Evolutionary conservation across 192 early-diverging fungal species (phyloP), one percentile per base, ranked within the genome.

Genomic region (Coemansia aciculifera): DNA sequence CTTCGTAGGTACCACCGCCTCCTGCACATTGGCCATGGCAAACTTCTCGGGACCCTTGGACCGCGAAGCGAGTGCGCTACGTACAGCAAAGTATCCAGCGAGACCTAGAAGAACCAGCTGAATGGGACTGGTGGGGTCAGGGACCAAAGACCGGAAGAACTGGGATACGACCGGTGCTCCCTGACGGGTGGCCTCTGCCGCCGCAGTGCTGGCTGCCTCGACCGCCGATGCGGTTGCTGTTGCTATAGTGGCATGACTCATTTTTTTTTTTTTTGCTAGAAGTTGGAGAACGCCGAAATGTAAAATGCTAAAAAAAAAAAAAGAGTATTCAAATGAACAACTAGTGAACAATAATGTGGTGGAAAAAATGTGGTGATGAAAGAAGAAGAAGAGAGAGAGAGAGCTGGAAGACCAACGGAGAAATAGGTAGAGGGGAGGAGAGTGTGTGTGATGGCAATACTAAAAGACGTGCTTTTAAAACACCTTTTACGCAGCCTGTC

Each of bases 11-110:
- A 76, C 64, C 11, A 19, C 38, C 42, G 31, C 23, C 37, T n/a
- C 31, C 24, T 23, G 54, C n/a, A 81, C 70, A 36, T 44, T 67
- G 62, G 29, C 38, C 79, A 81, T 81, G 34, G 71, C 59, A 44
- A 81, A 81, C 29, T 36, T 63, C 56, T 71, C 66, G 27, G 69
- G 59, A 6, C 65, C 43, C 23, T 42, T 40, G 17, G 59, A 27
- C 21, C 27, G 9, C 2, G 61, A 49, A 17, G 70, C 23, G 1
- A 73, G 3, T 52, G 64, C 15, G 64, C 70, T 81, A 56, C 79
- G 79, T 39, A 73, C 15, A 7, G 66, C 36, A 38, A 81, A 81
- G 66, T 72, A 81, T 19, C 46, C 70, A 0, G 66, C 69, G 11
- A 76, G 36, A 7, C 67, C 74, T 1, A 76, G 37, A 5, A 76